phyloP scores from a whole-genome alignment of 306 rosid species.

The Dryas drummondii region DNA sequence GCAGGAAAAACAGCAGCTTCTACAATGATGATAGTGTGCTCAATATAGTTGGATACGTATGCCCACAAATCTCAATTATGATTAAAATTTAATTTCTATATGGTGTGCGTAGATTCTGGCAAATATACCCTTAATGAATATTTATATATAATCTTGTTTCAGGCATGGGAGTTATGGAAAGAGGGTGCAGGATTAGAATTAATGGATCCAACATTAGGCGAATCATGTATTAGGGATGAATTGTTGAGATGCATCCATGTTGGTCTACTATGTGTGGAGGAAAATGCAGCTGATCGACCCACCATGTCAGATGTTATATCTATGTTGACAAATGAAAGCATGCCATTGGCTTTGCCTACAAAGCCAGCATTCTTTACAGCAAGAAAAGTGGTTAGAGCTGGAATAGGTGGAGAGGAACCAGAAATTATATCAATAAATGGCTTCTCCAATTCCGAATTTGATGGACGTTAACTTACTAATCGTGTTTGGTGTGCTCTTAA shows the following conservation, averaged over 20 bases:
- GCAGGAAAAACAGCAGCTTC: slow-evolving; percentile 28
- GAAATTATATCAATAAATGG: slow-evolving; percentile 14
- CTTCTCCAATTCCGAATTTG: slow-evolving; percentile 14
- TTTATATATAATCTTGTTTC: not conserved
- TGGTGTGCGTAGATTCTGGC: too few species aligned
- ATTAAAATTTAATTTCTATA: too few species aligned
- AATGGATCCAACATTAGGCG: too few species aligned
- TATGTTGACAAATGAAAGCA: slow-evolving; percentile 9
- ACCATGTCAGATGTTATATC: slow-evolving; percentile 23
- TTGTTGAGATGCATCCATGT: slow-evolving; percentile 16
- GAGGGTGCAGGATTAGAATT: not conserved
- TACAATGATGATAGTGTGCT: not conserved
- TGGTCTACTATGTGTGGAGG: slow-evolving; percentile 23
- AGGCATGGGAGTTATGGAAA: slow-evolving; percentile 31
- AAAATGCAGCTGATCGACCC: slow-evolving; percentile 9
- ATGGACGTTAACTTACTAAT: not conserved
- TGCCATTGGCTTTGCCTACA: not conserved
- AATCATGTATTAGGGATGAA: not conserved
- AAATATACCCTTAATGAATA: too few species aligned
- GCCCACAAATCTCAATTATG: not conserved
- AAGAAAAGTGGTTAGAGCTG: not conserved
- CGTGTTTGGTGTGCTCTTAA: too few species aligned
- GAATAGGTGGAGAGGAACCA: not conserved
- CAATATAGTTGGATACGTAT: slow-evolving; percentile 29
- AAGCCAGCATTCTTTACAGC: slow-evolving; percentile 17